phyloP scores from a whole-genome alignment of 2,329 filamentous ascomycete species.

The Calonectria ilicicola region DNA sequence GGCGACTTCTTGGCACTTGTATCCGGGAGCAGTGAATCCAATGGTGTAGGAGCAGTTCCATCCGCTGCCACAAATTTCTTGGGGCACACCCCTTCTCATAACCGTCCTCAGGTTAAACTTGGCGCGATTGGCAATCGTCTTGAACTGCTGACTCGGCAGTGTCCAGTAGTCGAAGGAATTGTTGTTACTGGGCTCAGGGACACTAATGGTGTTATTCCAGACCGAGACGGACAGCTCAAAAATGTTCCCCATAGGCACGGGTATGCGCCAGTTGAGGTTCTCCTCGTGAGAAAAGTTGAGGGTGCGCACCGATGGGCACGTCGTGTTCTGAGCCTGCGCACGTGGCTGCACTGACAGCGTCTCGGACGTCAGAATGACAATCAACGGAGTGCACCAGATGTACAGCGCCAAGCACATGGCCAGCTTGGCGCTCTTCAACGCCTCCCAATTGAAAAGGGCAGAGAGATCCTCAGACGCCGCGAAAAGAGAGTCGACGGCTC shows the following conservation, averaged over 20 bases:
- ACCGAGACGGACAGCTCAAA: conserved; percentile 34
- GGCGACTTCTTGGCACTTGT: conserved; percentile 34
- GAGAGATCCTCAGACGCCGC: conserved; percentile 40
- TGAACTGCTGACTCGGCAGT: conserved; percentile 31
- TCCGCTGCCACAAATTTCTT: conserved; percentile 37
- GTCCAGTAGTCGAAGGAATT: conserved; percentile 41
- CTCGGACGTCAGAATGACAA: conserved; percentile 42
- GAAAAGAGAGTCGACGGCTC: conserved; percentile 42
- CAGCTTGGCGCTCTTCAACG: conserved; percentile 37
- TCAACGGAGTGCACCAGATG: conserved; percentile 41
- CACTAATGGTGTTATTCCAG: conserved; percentile 34
- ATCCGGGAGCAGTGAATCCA: conserved; percentile 38
- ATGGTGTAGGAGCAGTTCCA: conserved; percentile 42
- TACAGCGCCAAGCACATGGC: conserved; percentile 42
- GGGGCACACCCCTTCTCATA: conserved; percentile 27
- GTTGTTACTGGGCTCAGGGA: conserved; percentile 5
- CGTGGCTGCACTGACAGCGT: conserved; percentile 33
- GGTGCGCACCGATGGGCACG: conserved; percentile 38
- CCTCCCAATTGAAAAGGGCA: conserved; percentile 41
- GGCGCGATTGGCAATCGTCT: conserved; percentile 31
- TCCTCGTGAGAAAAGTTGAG: conserved; percentile 40
- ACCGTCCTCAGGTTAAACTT: conserved; percentile 35
- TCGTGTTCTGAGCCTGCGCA: conserved; percentile 24
- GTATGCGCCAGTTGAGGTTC: conserved; percentile 28
- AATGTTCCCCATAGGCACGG: conserved; percentile 10